Percentiles rank a stretch among this genome's conserved stretches.
These are phyloP conservation scores for Vigna angularis DNA, from an alignment of 306 rosid genomes.

Conservation along the genomic window DNA sequence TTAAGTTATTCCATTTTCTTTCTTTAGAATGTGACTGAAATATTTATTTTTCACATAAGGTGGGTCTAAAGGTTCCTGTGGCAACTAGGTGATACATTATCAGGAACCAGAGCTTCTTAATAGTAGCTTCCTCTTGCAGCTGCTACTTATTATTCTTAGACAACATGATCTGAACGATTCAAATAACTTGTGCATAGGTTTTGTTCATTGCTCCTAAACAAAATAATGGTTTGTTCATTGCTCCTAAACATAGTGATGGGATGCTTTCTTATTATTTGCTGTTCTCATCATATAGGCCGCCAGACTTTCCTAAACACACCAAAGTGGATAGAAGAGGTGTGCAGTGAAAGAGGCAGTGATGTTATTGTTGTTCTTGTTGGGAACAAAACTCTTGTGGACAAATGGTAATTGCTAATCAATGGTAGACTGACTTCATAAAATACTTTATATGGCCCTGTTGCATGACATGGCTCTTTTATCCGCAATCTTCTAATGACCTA, in stretches of 20 bases:
- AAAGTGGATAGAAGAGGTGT: constrained; percentile 94
- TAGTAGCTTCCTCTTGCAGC: constrained; percentile 20
- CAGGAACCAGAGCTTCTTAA: constrained; percentile 16
- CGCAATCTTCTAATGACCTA: constrained; percentile 7
- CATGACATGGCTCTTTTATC: constrained; percentile 34
- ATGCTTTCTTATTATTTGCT: constrained; percentile 41
- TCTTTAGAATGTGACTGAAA: constrained; percentile 16
- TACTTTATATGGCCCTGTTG: constrained; percentile 25
- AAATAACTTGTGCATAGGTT: constrained; percentile 25
- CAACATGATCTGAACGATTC: constrained; percentile 42
- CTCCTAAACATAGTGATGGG: constrained; percentile 22
- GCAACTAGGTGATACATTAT: constrained; percentile 8
- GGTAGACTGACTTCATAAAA: constrained; percentile 10
- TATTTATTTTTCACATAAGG: constrained; percentile 25
- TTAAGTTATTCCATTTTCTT: constrained; percentile 24
- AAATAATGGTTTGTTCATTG: too few species aligned
- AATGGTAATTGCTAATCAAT: constrained; percentile 62
- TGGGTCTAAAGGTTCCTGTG: background rate
- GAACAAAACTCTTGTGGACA: constrained; percentile 92
- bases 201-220: constrained; percentile 24
- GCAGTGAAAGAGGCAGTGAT: constrained; percentile 86
- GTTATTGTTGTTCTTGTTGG: constrained; percentile 90
- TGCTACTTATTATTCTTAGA: constrained; percentile 20
- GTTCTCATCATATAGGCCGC: constrained; percentile 59
- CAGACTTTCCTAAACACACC: constrained; percentile 81